Percentiles rank a stretch among this genome's conserved stretches.
phyloP scores from a whole-genome alignment of 306 rosid genomes.

The Fagus sylvatica region DNA sequence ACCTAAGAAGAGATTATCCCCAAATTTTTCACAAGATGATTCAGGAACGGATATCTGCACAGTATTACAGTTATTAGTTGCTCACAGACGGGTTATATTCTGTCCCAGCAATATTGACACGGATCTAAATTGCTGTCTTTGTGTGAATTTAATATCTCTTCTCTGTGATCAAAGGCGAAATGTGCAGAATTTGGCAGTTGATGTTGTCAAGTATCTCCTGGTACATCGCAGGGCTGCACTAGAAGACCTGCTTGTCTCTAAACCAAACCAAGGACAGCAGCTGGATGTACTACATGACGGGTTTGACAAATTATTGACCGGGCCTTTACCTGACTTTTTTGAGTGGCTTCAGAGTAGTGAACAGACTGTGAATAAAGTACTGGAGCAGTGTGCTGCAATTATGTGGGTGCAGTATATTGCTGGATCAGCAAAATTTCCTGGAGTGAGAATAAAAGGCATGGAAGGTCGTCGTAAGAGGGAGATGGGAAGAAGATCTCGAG shows the following conservation, averaged over 20 bases:
- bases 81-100: conserved; percentile 85
- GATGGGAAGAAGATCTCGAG: conserved; percentile 84
- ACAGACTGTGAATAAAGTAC: conserved; percentile 65
- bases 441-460: conserved; percentile 92
- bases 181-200: conserved; percentile 85
- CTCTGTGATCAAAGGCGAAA: conserved; percentile 68
- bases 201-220: conserved; percentile 83
- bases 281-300: conserved; percentile 90
- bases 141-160: conserved; percentile 85
- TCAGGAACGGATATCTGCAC: conserved; percentile 79
- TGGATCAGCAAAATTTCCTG: conserved; percentile 93
- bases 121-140: conserved; percentile 93
- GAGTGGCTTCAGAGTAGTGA: conserved; percentile 82
- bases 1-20: conserved; percentile 54
- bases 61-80: conserved; percentile 81
- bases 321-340: conserved; percentile 69
- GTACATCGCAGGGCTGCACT: conserved; percentile 90
- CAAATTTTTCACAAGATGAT: conserved; percentile 56
- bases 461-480: conserved; percentile 96
- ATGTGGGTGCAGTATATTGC: conserved; percentile 98
- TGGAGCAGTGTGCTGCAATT: conserved; percentile 91
- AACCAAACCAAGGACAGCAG: conserved; percentile 83
- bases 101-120: conserved; percentile 94
- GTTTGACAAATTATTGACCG: conserved; percentile 85
- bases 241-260: conserved; percentile 90